A percentile compares a stretch with the other conserved stretches of the same genome.
These are phyloP conservation scores for Diplodia mutila DNA, from an alignment of 2,329 filamentous ascomycete genomes.

Conservation along the genomic window DNA sequence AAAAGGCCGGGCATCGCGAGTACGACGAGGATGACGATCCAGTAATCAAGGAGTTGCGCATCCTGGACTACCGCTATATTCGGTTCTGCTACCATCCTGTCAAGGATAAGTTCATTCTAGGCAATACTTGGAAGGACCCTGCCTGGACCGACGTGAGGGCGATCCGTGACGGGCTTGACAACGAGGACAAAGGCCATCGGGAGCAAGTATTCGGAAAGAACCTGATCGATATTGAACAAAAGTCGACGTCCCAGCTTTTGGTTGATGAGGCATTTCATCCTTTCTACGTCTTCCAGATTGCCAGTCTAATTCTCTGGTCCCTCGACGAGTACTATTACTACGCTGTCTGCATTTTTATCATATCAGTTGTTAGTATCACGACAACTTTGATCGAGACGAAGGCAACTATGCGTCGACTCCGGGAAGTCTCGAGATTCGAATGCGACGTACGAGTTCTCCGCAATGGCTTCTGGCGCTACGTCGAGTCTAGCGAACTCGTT, in stretches of 20 bases:
- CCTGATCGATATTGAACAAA: conserved; percentile 90
- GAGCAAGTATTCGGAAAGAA: conserved; percentile 89
- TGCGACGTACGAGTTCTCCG: conserved; percentile 92
- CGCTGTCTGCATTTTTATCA: conserved; percentile 89
- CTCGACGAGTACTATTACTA: conserved; percentile 98
- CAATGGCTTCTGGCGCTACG: conserved; percentile 92
- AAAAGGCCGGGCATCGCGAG: conserved; percentile 68
- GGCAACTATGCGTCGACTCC: conserved; percentile 86
- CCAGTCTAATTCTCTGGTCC: conserved; percentile 92
- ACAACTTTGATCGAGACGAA: conserved; percentile 89
- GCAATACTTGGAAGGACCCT: conserved; percentile 92
- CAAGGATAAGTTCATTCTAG: conserved; percentile 85
- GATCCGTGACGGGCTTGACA: conserved; percentile 79
- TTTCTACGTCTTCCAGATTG: conserved; percentile 97
- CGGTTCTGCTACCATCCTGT: conserved; percentile 88
- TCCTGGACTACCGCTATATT: conserved; percentile 91
- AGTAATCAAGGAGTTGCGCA: conserved; percentile 72
- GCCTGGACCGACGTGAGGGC: conserved; percentile 77
- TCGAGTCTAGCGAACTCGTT: conserved; percentile 84
- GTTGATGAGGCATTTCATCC: conserved; percentile 96
- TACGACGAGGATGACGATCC: conserved; percentile 75
- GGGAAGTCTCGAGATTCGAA: conserved; percentile 91
- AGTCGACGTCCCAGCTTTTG: conserved; percentile 78
- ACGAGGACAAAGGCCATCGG: conserved; percentile 81
- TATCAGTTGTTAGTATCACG: conserved; percentile 89